Evolutionary conservation across 257 asterid species (phyloP), one percentile per base, ranked within the genome.

Genomic region (Primulina eburnea): DNA sequence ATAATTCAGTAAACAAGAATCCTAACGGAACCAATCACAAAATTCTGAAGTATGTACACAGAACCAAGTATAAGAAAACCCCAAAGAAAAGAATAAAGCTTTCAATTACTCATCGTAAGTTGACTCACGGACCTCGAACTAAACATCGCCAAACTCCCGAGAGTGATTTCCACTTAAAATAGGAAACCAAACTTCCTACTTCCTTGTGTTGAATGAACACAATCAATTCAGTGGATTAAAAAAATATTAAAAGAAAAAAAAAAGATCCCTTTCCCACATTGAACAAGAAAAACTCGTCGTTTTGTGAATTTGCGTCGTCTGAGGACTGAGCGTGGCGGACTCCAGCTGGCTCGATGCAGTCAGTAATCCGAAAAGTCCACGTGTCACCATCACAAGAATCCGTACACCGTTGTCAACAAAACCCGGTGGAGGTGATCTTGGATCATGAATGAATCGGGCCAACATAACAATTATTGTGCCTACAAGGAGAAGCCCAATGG

Each of bases 41-140:
- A 6, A 16, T 2, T 34, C 52, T 61, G 7, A 71, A 18, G 37
- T 3, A 40, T 18, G 28, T 8, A 16, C 50, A 57, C 16, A 40
- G 5, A 40, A 5, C 52, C 16, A 11, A 40, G 0, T 11, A 35
- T 16, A 12, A 28, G 28, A 63, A 32, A 16, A 26, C 2, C 33
- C 30, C 9, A n/a, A 18, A 40, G 34, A 16, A 33, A 32, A 47
- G 14, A 2, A 64, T 14, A 1, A 58, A 12, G 62, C 55, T 5
- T 32, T 17, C 26, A 28, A 28, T 4, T 9, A 9, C 1, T 67
- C 52, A 66, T 58, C 75, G 69, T 9, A 10, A 75, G 67, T n/a
- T 47, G 64, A 77, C 66, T 73, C 55, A 62, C 75, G 69, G 10
- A 69, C 79, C 75, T 70, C 32, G 28, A 53, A 62, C 35, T 29